Evolutionary conservation across 345 rosid species (phyloP), one percentile per base, ranked within the genome.

Genomic region (Stellera chamaejasme): DNA sequence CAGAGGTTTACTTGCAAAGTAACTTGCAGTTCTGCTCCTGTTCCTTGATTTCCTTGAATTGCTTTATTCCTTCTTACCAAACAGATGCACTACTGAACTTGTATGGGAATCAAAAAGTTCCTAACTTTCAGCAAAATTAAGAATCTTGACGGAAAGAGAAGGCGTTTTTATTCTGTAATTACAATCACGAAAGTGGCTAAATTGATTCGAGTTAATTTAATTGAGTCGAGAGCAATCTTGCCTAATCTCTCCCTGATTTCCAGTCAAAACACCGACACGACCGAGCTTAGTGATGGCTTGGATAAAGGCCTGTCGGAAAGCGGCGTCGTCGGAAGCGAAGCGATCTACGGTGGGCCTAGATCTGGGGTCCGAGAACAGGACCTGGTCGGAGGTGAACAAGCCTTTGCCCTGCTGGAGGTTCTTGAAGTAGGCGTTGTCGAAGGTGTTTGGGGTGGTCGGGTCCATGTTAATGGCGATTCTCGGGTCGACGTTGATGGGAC

Each of bases 391-490:
- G 15, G 41, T 61, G 50, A 85, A 83, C 15, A 87, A 58, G 16
- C 98, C 95, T 78, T 3, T 91, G 10, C 96, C 95, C 54, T 67
- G 78, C 36, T 74, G 75, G 15, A 91, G 88, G 69, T 91, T 91
- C 65, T 61, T 56, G 79, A 42, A 91, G 74, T 91, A 91, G 15
- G 66, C 75, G 14, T 91, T 91, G 77, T 91, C 98, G 51, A 91
- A 91, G 10, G 39, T 70, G n/a, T 52, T 82, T 39, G 94, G 89
- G 0, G 91, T 69, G 6, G 74, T 61, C 0, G 98, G 96, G 54
- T 91, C 98, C 92, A 91, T 80, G 82, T 80, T 73, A 55, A 91
- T 83, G 50, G 92, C 98, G 11, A 85, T 78, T 28, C 75, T 66
- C 5, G 91, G 79, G 58, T 90, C 91, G 2, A 90, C 94, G 0